These are phyloP conservation scores for Staphylotrichum tortipilum DNA, from an alignment of 495 filamentous ascomycete species.

Conservation along the genomic window DNA sequence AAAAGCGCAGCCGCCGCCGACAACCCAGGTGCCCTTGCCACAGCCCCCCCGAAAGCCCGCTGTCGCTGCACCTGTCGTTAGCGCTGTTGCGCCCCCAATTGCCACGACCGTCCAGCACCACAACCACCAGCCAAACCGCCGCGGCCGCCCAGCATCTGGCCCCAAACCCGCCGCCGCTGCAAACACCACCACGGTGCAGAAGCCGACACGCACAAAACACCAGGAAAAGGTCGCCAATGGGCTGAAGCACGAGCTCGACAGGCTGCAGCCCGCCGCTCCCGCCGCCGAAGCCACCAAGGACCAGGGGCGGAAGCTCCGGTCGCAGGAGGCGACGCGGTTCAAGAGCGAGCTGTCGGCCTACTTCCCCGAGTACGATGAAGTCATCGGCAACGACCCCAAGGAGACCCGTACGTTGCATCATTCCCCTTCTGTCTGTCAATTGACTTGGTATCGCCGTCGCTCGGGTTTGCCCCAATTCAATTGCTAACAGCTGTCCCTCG, in stretches of 20 bases:
- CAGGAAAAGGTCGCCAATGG: conserved; percentile 44
- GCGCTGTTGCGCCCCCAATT: too few species aligned
- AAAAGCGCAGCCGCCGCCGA: conserved; percentile 17
- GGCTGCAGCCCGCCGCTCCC: conserved; percentile 35
- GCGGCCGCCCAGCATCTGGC: conserved; percentile 8
- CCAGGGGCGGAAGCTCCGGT: conserved; percentile 45
- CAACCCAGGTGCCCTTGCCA: too few species aligned
- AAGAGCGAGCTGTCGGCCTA: conserved; percentile 84
- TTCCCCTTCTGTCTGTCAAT: conserved; percentile 6
- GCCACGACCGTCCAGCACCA: too few species aligned
- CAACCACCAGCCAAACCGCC: conserved; percentile 8
- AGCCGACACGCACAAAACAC: conserved; percentile 34
- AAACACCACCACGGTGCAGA: conserved; percentile 16
- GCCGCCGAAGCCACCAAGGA: conserved; percentile 33
- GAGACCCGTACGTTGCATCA: conserved; percentile 59
- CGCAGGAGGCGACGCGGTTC: conserved; percentile 50
- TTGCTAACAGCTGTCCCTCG: conserved; percentile 23
- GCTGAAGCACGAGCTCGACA: conserved; percentile 43
- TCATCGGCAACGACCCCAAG: conserved; percentile 71
- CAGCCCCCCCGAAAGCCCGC: too few species aligned
- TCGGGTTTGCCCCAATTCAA: conserved; percentile 30
- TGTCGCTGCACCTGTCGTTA: too few species aligned
- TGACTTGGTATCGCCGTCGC: background rate
- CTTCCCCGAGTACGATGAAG: conserved; percentile 84
- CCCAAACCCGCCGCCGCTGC: conserved; percentile 20